Evolutionary conservation across 2,329 filamentous ascomycete genomes (phyloP).

Genomic region (Nemania bipapillata): DNA sequence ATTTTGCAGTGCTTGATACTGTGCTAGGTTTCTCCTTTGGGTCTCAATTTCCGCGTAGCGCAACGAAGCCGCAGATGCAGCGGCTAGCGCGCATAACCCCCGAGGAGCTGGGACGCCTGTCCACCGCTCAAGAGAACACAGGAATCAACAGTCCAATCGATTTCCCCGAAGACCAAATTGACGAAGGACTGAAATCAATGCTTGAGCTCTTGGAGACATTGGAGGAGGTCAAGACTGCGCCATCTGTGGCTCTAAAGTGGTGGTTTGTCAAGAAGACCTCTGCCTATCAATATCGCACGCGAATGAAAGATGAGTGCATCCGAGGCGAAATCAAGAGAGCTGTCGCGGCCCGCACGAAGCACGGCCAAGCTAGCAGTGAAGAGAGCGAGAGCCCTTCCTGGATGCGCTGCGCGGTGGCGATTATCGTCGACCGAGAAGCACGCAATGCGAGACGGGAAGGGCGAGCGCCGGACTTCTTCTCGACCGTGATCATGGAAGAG

Average conservation of each 20-base stretch:
- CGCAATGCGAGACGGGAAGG: constrained; percentile 14
- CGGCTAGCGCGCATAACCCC: constrained; percentile 3
- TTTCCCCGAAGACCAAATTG: constrained; percentile 13
- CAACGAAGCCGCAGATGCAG: constrained; percentile 11
- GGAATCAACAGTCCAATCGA: neutral
- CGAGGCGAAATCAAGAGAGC: constrained; percentile 6
- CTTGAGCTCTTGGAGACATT: constrained; percentile 16
- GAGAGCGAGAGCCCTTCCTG: neutral
- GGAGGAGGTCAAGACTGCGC: constrained; percentile 8
- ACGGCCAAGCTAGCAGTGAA: neutral
- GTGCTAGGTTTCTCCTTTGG: constrained; percentile 36
- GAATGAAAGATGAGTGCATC: constrained; percentile 20
- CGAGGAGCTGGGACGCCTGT: neutral
- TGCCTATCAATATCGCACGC: constrained; percentile 5
- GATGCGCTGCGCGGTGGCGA: constrained; percentile 10
- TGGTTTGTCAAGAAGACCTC: constrained; percentile 17
- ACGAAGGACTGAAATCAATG: constrained; percentile 14
- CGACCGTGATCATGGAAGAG: constrained; percentile 7
- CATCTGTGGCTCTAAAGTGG: constrained; percentile 15
- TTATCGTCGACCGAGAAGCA: constrained; percentile 14
- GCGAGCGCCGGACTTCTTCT: constrained; percentile 16
- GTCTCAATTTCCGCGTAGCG: constrained; percentile 10
- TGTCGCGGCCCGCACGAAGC: constrained; percentile 7
- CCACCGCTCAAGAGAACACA: neutral
- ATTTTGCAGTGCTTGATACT: constrained; percentile 31